Base-by-base conservation (phyloP, 768 basidiomycete species). In the Pisolithus marmoratus region DNA sequence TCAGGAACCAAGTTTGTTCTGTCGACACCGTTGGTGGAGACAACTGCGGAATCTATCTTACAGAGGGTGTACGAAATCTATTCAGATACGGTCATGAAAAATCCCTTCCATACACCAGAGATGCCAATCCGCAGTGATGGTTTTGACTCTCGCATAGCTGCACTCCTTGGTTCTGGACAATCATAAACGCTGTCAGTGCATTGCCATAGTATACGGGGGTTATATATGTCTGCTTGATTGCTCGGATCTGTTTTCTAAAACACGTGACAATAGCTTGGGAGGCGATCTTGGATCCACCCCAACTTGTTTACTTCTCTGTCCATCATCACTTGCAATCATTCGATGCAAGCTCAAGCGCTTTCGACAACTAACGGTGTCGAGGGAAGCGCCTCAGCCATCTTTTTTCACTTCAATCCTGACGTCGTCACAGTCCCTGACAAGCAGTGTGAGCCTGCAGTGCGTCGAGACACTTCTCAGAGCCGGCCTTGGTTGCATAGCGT, bases 61-160 rank as follows among this genome's bases (percentile, higher is more conserved):
- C 85, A 87, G 61, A 90, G 84, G 66, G 84, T 93, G 44, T 98
- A 98, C 69, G 93, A 97, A 66, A 82, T 81, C 19, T 99, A 97
- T 66, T 80, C 94, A 1, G 96, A 98, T 63, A 84, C 89, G 1
- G 94, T 94, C 50, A 95, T 97, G 91, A 97, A 98, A 76, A 97
- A 97, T 63, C 96, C 96, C 1, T 99, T 99, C 70, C 93, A 98
- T 68, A 95, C 93, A 5, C 90, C 89, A n/a, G 96, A 98, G 67
- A 99, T 98, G 95, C 96, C 96, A 2, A 94, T 98, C 58, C 82
- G 96, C 44, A 92, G 78, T 41, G 90, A 93, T 59, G 83, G 81
- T 17, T 98, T 98, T 63, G 95, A 98, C 62, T 71, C 71, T 50
- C 79, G 83, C 42, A 82, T 90, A 48, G 71, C 76, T 9, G 64